Evolutionary conservation across 148 eudicot genomes (phyloP), one percentile per base, ranked within the genome.

Genomic region (Heliosperma pusillum): DNA sequence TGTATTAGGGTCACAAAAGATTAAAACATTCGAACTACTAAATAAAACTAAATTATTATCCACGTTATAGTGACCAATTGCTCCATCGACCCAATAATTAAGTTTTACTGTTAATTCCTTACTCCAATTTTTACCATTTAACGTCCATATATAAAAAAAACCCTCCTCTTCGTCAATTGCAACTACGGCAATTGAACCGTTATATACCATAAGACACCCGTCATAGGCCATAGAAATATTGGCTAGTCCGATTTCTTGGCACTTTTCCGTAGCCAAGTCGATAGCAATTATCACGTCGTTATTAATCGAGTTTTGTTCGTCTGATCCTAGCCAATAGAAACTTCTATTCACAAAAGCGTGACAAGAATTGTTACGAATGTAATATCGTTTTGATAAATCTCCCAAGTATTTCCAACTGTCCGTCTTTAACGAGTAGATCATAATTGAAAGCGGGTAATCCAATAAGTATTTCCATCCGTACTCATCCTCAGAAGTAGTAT

Each of bases 331-430:
- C 74, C 74, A 71, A 26, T 71, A 71, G 5, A 25, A 26, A 16
- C 24, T 13, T 27, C 42, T 29, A 55, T 53, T 25, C 6, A 29
- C 62, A 55, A 71, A 71, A 52, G 40, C 26, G 33, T 71, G 33
- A 71, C 61, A 71, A 4, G 13, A 26, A 53, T 53, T 55, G 10
- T 27, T 1, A 6, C 6, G 3, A 21, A 53, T 3, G 40, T 71
- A 25, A 8, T 71, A 71, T 8, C 29, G 7, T 26, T 27, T 52
- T 2, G 24, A 7, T 36, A 71, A 55, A 27, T 71, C 74, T 1
- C 62, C 74, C 44, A 30, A 5, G 2, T 71, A 71, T 26, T 22
- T 71, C 74, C 74, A 71, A 26, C 45, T 26, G 52, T 71, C 59
- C 4, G 29, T 45, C 50, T 10, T 45, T 45, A 71, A 26, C n/a